These are phyloP conservation scores for Lyophyllum semitale DNA, from an alignment of 768 basidiomycete genomes.

Conservation along the genomic window DNA sequence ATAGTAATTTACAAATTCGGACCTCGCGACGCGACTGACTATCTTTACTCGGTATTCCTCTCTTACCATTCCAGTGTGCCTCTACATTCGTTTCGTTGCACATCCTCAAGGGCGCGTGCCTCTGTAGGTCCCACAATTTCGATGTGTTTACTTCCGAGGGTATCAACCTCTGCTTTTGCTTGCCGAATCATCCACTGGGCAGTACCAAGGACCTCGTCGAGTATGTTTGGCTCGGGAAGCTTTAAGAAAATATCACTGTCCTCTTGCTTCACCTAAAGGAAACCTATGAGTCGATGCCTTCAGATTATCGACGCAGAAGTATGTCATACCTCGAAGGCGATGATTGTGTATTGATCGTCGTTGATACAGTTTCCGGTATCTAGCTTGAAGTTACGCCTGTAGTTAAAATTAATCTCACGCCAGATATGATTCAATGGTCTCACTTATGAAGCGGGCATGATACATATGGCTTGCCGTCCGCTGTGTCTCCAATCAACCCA, in stretches of 20 bases:
- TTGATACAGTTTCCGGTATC: constrained; percentile 58
- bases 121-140: constrained; percentile 26
- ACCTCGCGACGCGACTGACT: no score
- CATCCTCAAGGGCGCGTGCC: neutral
- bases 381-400: constrained; percentile 67
- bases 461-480: constrained; percentile 47
- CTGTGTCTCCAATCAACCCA: constrained; percentile 67
- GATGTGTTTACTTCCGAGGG: constrained; percentile 30
- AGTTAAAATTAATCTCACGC: constrained; percentile 35
- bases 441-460: constrained; percentile 26
- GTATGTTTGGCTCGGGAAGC: constrained; percentile 53
- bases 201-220: constrained; percentile 65
- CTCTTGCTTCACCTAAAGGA: constrained; percentile 15
- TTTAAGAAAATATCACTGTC: constrained; percentile 41
- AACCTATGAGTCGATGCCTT: neutral
- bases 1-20: constrained; percentile 4
- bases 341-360: constrained; percentile 58
- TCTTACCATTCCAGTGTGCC: constrained; percentile 7
- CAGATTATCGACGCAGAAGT: constrained; percentile 20
- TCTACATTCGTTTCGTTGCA: neutral
- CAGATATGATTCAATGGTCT: neutral
- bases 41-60: no score
- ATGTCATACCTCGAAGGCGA: constrained; percentile 59
- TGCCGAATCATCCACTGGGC: constrained; percentile 64
- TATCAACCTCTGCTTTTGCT: constrained; percentile 43